phyloP scores from a whole-genome alignment of 305 asterid species.

The Andrographis paniculata region DNA sequence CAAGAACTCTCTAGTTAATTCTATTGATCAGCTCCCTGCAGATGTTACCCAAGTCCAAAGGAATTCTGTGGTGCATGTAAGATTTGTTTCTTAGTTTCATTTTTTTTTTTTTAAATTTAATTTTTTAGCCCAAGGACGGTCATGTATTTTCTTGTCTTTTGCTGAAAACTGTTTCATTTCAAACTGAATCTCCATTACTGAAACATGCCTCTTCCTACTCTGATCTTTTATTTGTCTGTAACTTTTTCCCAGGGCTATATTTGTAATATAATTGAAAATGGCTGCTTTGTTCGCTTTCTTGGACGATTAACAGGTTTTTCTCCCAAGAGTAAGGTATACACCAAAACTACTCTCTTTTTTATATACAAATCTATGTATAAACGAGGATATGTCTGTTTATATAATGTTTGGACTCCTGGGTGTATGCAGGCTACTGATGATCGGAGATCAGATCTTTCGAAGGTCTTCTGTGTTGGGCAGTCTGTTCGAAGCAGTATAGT shows the following conservation, averaged over 20 bases:
- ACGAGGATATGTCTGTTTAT: constrained; percentile 5
- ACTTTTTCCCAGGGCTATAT: constrained; percentile 73
- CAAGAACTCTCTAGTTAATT: constrained; percentile 65
- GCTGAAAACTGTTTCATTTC: no score
- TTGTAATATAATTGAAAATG: constrained; percentile 82
- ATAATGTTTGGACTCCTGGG: constrained; percentile 10
- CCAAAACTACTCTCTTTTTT: constrained; percentile 11
- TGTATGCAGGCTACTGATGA: constrained; percentile 78
- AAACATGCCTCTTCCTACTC: constrained; percentile 11
- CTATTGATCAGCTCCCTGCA: constrained; percentile 61
- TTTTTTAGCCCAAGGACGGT: neutral
- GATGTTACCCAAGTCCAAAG: constrained; percentile 57
- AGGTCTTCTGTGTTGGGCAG: constrained; percentile 75
- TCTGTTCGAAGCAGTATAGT: constrained; percentile 79
- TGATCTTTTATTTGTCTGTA: constrained; percentile 11
- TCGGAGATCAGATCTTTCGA: constrained; percentile 51
- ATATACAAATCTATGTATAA: neutral
- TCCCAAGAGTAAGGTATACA: constrained; percentile 76
- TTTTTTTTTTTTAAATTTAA: constrained; percentile 11
- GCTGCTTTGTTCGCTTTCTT: constrained; percentile 89
- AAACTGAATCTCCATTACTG: constrained; percentile 6
- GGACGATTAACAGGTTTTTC: constrained; percentile 96
- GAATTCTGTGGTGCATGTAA: constrained; percentile 81
- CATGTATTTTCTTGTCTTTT: neutral
- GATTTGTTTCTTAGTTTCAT: constrained; percentile 17